Conservation (phyloP, 2,329 filamentous ascomycete species). For the Ceratocystis lukuohia region DNA sequence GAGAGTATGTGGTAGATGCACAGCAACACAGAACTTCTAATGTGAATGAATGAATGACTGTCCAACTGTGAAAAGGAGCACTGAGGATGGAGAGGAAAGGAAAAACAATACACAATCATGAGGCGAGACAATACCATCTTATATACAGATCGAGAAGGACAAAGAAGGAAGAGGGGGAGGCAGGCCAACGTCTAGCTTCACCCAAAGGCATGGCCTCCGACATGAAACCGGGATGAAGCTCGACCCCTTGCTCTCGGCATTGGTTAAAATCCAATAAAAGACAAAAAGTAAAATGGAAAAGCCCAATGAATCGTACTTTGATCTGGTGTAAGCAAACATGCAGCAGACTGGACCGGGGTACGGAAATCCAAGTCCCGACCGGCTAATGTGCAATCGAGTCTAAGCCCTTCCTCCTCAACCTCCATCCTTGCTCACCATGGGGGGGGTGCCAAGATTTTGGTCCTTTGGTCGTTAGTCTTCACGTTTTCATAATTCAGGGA, state of each 20-base stretch:
- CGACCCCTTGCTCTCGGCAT: background rate
- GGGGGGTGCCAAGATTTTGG: background rate
- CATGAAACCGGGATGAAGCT: background rate
- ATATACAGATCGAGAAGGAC: background rate
- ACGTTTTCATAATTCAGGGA: background rate
- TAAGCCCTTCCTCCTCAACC: background rate
- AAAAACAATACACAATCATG: background rate
- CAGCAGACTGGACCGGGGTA: background rate
- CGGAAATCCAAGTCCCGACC: background rate
- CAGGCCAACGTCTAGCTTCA: background rate
- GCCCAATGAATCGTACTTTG: background rate
- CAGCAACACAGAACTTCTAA: background rate
- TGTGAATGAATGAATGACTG: conserved; percentile 5
- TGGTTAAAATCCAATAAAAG: background rate
- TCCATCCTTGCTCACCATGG: background rate
- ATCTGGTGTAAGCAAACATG: background rate
- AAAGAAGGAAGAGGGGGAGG: too few species aligned
- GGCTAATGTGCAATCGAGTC: background rate
- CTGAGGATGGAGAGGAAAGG: background rate
- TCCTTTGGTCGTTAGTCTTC: background rate
- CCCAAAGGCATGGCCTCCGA: background rate
- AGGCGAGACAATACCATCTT: background rate
- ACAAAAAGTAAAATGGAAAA: background rate
- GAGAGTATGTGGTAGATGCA: conserved; percentile 3
- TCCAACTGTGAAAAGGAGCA: background rate